Evolutionary conservation across 495 filamentous ascomycete species (phyloP).

Genomic region (Bacidia rubella): DNA sequence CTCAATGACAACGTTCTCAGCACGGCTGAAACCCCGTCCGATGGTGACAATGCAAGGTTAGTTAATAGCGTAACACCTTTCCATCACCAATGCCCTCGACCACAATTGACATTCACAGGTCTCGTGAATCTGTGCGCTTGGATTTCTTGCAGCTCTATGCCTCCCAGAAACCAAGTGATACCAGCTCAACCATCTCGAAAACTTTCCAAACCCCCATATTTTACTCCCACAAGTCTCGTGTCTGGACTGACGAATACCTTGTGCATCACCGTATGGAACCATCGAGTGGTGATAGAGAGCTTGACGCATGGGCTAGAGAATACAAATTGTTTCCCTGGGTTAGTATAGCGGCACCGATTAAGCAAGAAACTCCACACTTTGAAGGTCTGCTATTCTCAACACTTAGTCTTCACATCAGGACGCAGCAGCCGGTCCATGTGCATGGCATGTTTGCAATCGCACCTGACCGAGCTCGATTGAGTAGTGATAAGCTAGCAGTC

Average conservation of each 20-base stretch:
- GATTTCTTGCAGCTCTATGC: slow-evolving; percentile 11
- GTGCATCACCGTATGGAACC: slow-evolving; percentile 22
- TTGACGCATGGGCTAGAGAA: slow-evolving; percentile 24
- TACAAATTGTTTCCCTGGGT: slow-evolving; percentile 29
- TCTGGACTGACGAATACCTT: slow-evolving; percentile 12
- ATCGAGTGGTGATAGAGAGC: slow-evolving; percentile 8
- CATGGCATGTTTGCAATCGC: slow-evolving; percentile 30
- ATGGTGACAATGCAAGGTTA: neutral
- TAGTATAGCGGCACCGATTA: slow-evolving; percentile 26
- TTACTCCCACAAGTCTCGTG: neutral
- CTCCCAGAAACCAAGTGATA: neutral
- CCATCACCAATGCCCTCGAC: too few species aligned
- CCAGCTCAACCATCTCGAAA: slow-evolving; percentile 2
- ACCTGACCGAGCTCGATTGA: slow-evolving; percentile 26
- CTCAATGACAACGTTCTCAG: slow-evolving; percentile 17
- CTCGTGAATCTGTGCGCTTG: neutral
- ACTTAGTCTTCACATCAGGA: slow-evolving; percentile 26
- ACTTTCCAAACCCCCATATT: slow-evolving; percentile 12
- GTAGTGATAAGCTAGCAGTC: slow-evolving; percentile 15
- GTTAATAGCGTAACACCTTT: neutral
- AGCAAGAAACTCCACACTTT: slow-evolving; percentile 2
- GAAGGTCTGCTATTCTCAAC: slow-evolving; percentile 26
- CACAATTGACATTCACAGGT: too few species aligned
- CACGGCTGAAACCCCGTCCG: slow-evolving; percentile 11
- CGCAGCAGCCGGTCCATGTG: slow-evolving; percentile 28